phyloP scores from a whole-genome alignment of 441 rosid species.

The Erysimum cheiri region DNA sequence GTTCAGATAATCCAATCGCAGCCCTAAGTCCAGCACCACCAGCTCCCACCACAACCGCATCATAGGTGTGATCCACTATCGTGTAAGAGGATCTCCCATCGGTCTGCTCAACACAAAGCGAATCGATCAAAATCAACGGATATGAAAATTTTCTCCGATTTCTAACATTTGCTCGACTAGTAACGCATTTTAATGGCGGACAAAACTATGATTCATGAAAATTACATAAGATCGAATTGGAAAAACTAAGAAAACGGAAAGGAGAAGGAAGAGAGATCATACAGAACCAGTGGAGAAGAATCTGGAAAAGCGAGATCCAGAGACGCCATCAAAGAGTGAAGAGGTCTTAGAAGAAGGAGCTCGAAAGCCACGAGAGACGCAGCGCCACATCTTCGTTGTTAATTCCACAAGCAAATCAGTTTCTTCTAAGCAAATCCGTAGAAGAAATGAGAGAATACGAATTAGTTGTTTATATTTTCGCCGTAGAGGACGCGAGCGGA shows the following conservation, averaged over 20 bases:
- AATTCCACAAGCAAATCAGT: slow-evolving; percentile 28
- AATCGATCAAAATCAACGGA: slow-evolving; percentile 20
- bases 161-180: background rate
- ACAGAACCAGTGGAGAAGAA: slow-evolving; percentile 75
- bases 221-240: slow-evolving; percentile 13
- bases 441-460: slow-evolving; percentile 35
- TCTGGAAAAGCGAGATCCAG: slow-evolving; percentile 75
- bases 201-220: slow-evolving; percentile 2
- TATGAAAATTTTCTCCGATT: background rate
- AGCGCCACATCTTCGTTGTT: slow-evolving; percentile 83
- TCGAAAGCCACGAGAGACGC: slow-evolving; percentile 85
- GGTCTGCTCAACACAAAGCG: slow-evolving; percentile 43
- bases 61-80: slow-evolving; percentile 91
- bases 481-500: slow-evolving; percentile 38
- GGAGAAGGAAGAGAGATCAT: slow-evolving; percentile 42
- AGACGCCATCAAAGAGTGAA: slow-evolving; percentile 34
- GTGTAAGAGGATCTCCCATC: slow-evolving; percentile 66
- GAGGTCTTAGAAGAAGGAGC: slow-evolving; percentile 59
- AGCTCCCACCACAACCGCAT: slow-evolving; percentile 95
- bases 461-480: too few species aligned
- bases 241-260: background rate
- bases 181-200: slow-evolving; percentile 17
- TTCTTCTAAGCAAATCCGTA: slow-evolving; percentile 17
- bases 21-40: slow-evolving; percentile 98
- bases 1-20: slow-evolving; percentile 95